Conservation (phyloP, 31 red algal species). For the Asparagopsis taxiformis region DNA sequence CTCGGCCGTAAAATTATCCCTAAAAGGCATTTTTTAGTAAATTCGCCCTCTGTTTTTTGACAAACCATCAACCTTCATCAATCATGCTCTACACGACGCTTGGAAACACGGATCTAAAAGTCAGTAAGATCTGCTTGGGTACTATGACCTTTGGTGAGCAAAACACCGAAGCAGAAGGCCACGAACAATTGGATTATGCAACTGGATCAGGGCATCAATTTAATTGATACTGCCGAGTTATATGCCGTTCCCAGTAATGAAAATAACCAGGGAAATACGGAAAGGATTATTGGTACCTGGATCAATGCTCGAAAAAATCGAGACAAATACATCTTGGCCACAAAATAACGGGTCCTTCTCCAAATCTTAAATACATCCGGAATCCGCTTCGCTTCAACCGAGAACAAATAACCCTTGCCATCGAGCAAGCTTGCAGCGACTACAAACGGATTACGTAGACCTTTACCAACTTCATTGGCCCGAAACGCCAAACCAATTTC, state of each 20-base stretch:
- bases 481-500: too few relatives aligned
- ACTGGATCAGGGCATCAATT: constrained; percentile 14
- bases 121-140: constrained; percentile 23
- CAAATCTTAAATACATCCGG: too few relatives aligned
- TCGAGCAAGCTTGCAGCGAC: too few relatives aligned
- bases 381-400: too few relatives aligned
- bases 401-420: too few relatives aligned
- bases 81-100: constrained; percentile 7
- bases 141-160: constrained; percentile 39
- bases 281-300: neutral
- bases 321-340: neutral
- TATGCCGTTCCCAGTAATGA: constrained; percentile 17
- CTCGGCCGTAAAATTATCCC: too few relatives aligned
- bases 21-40: too few relatives aligned
- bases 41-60: too few relatives aligned
- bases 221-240: constrained; percentile 25
- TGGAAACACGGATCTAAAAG: constrained; percentile 4
- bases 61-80: neutral
- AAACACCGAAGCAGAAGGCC: constrained; percentile 18
- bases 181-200: constrained; percentile 14
- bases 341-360: too few relatives aligned
- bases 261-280: constrained; percentile 1
- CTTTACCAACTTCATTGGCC: too few relatives aligned
- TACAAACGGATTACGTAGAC: too few relatives aligned
- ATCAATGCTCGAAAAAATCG: neutral